phyloP scores from a whole-genome alignment of 345 rosid species.

The Cardamine occulta region DNA sequence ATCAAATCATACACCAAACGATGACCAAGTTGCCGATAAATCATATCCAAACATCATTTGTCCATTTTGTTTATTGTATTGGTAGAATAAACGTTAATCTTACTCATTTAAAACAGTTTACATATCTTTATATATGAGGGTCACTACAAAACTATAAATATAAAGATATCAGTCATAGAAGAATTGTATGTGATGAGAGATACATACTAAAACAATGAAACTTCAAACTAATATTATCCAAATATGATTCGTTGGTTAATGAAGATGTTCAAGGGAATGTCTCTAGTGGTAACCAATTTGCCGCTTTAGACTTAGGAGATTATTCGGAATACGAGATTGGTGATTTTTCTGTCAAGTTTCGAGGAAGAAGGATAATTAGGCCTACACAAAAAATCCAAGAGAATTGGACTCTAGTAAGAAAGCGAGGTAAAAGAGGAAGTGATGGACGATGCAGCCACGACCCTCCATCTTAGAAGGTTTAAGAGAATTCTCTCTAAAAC shows the following conservation, averaged over 20 bases:
- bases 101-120: conserved; percentile 16
- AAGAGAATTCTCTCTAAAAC: not conserved
- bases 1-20: conserved; percentile 23
- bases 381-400: not conserved
- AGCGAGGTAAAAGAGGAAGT: not conserved
- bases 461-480: not conserved
- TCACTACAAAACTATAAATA: not conserved
- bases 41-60: conserved; percentile 23
- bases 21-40: conserved; percentile 24
- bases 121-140: not conserved
- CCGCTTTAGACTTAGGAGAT: not conserved
- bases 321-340: not conserved
- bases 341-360: not conserved
- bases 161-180: not conserved
- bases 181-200: not conserved
- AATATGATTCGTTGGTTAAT: not conserved
- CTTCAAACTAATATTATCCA: not conserved
- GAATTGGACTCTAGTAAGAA: not conserved
- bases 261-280: not conserved
- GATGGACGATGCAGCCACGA: not conserved
- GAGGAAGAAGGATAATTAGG: not conserved
- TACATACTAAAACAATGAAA: not conserved
- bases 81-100: conserved; percentile 10
- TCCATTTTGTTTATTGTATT: not conserved
- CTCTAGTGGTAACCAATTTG: not conserved